phyloP scores from a whole-genome alignment of 305 asterid species.

The Euphrasia arctica region DNA sequence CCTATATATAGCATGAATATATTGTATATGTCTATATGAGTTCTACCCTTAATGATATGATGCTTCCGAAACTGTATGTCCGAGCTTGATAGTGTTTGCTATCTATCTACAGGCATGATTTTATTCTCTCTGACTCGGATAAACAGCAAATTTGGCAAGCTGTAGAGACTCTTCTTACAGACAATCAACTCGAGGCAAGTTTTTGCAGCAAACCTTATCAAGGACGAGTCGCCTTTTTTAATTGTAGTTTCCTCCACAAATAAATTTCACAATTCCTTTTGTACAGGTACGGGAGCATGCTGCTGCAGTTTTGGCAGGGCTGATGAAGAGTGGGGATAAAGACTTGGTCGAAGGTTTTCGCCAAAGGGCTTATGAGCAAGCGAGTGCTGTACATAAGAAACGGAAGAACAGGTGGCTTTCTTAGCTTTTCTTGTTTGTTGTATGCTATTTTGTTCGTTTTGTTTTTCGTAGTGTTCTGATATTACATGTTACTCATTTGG shows the following conservation, averaged over 20 bases:
- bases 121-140: conserved; percentile 64
- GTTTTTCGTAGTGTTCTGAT: conserved; percentile 21
- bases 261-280: conserved; percentile 16
- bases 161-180: conserved; percentile 82
- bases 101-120: conserved; percentile 72
- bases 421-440: conserved; percentile 22
- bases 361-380: conserved; percentile 79
- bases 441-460: conserved; percentile 20
- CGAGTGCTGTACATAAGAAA: conserved; percentile 55
- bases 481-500: conserved; percentile 19
- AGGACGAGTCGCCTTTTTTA: conserved; percentile 23
- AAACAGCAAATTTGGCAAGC: conserved; percentile 83
- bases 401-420: conserved; percentile 64
- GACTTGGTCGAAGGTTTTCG: conserved; percentile 77
- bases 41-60: conserved; percentile 16
- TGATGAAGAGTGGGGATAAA: conserved; percentile 92
- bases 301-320: conserved; percentile 98
- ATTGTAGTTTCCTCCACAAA: conserved; percentile 15
- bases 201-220: conserved; percentile 21
- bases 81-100: conserved; percentile 23
- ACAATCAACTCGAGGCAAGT: conserved; percentile 94
- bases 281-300: conserved; percentile 98
- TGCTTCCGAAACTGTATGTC: conserved; percentile 10
- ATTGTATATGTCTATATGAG: too few species aligned
- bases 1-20: background rate